These are phyloP conservation scores for Raphanus hybrid DNA, from an alignment of 441 rosid genomes.

Conservation along the genomic window DNA sequence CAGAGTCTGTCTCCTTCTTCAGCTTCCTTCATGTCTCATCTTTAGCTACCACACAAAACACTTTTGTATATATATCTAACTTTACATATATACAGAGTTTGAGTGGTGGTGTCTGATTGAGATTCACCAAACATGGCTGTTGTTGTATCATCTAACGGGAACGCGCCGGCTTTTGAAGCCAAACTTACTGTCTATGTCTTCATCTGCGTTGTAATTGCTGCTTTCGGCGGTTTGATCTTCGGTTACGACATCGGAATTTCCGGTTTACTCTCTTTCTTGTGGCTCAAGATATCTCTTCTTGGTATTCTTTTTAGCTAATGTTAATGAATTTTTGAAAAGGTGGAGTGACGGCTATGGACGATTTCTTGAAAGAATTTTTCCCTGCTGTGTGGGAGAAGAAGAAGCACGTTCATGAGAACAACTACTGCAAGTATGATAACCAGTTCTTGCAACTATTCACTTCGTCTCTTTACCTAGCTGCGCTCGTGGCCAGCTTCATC, in stretches of 20 bases:
- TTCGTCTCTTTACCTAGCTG: slow-evolving; percentile 69
- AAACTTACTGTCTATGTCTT: slow-evolving; percentile 56
- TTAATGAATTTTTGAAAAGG: slow-evolving; percentile 43
- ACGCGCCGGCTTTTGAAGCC: slow-evolving; percentile 55
- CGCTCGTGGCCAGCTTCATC: slow-evolving; percentile 53
- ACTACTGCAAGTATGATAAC: slow-evolving; percentile 74
- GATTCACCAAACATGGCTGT: slow-evolving; percentile 49
- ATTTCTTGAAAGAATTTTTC: slow-evolving; percentile 66
- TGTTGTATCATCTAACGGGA: slow-evolving; percentile 31
- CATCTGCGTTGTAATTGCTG: slow-evolving; percentile 57
- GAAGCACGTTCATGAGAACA: slow-evolving; percentile 52
- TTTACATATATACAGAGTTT: slow-evolving; percentile 18
- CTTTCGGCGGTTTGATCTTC: slow-evolving; percentile 61
- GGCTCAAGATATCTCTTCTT: neutral
- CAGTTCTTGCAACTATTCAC: slow-evolving; percentile 69
- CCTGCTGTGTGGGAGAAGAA: slow-evolving; percentile 54
- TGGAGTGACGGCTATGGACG: slow-evolving; percentile 78
- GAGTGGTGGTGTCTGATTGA: slow-evolving; percentile 37
- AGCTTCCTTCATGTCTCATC: slow-evolving; percentile 18
- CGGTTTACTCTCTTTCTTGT: slow-evolving; percentile 37
- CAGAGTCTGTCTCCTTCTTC: slow-evolving; percentile 35
- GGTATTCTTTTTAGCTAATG: slow-evolving; percentile 11
- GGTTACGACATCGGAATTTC: slow-evolving; percentile 74
- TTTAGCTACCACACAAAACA: slow-evolving; percentile 30
- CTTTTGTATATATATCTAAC: neutral